phyloP scores from a whole-genome alignment of 1,284 basidiomycete genomes.

The Cutaneotrichosporon cavernicola region DNA sequence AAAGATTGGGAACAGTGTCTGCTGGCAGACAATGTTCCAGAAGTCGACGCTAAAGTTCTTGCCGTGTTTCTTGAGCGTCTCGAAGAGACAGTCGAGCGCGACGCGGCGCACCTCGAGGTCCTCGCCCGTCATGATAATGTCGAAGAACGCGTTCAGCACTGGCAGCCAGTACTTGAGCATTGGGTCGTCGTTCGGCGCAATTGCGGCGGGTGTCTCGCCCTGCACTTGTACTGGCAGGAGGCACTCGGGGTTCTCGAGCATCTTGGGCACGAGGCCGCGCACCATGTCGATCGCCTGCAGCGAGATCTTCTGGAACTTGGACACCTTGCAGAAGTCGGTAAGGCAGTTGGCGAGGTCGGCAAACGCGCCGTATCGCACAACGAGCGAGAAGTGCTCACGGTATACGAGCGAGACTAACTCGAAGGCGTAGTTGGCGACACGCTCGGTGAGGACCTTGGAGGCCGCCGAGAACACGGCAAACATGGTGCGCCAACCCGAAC shows the following conservation, averaged over 20 bases:
- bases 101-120: constrained; percentile 93
- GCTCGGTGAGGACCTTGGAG: constrained; percentile 91
- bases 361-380: constrained; percentile 90
- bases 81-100: constrained; percentile 95
- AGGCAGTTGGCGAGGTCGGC: constrained; percentile 95
- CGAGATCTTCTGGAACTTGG: constrained; percentile 97
- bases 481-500: constrained; percentile 99
- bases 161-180: constrained; percentile 98
- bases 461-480: constrained; percentile 97
- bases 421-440: constrained; percentile 90
- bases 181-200: constrained; percentile 63
- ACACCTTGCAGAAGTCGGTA: constrained; percentile 98
- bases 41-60: constrained; percentile 83
- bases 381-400: constrained; percentile 82
- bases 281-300: constrained; percentile 96
- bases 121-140: constrained; percentile 99
- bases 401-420: constrained; percentile 93
- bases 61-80: constrained; percentile 89
- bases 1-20: constrained; percentile 98
- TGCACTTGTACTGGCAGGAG: constrained; percentile 56
- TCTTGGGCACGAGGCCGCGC: constrained; percentile 82
- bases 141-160: constrained; percentile 93
- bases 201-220: constrained; percentile 22
- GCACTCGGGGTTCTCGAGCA: constrained; percentile 83
- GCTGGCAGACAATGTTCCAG: constrained; percentile 97